Evolutionary conservation across 2,329 filamentous ascomycete genomes (phyloP), one percentile per base, ranked within the genome.

Genomic region (Cucurbitaria berberidis): DNA sequence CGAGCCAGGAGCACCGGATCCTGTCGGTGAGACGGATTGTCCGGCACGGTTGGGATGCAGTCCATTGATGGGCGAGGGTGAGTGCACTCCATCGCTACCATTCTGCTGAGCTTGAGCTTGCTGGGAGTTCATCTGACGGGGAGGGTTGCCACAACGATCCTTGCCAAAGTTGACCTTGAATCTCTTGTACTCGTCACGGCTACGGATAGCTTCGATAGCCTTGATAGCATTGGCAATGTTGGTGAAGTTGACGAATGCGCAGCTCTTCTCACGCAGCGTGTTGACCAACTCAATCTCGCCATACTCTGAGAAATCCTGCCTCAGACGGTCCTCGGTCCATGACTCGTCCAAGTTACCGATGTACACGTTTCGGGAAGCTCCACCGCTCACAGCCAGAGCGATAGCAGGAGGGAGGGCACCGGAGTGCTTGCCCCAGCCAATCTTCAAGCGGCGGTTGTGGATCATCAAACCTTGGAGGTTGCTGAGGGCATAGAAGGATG

Each of bases 81-180:
- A 85, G 55, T 81, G 78, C 27, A 82, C 74, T 30, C 80, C 82
- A 51, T 86, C 84, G 45, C 81, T 84, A 45, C 88, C 88, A 55
- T 79, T 84, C 47, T 91, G 89, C 52, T 88, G 88, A 47, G 83
- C 80, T 63, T 89, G 80, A 62, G 82, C 80, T 45, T 80, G 75
- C 57, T 80, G 79, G 57, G 72, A 84, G 74, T 88, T 86, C 62
- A 90, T 84, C 79, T 98, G 95, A 55, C 95, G 88, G 39, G 95
- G 95, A 46, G 95, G 89, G 78, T 99, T 99, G 63, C 95, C 95
- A 69, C 95, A 99, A 51, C 95, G 88, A 74, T 99, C 95, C 81
- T 99, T 99, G 77, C 95, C 95, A 74, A 99, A 99, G 81, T 99
- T 99, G 75, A 99, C 93, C 84, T 99, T 99, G 86, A 99, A 99